Evolutionary conservation across 768 basidiomycete genomes (phyloP), one percentile per base, ranked within the genome.

Genomic region (Calocera viscosa): DNA sequence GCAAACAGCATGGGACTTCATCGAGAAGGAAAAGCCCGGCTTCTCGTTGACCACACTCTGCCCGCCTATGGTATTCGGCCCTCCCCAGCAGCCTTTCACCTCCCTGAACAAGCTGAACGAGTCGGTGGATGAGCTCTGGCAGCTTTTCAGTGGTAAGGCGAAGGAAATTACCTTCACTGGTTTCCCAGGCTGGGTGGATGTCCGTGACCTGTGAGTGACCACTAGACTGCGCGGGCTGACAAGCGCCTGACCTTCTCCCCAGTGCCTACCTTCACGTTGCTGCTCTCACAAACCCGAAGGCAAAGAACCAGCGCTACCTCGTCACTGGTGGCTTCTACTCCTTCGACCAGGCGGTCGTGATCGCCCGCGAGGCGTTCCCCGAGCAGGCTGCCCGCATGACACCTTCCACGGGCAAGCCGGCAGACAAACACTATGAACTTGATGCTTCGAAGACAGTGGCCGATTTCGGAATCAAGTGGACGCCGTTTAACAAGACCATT

Each of bases 1-100:
- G 68, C 47, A 24, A 7, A 65, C 69, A 7, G 71, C 70, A 14
- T 71, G 70, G 71, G 68, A 72, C 49, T 71, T 69, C 35, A 22
- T 66, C 12, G 53, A 68, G 49, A 35, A 67, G 35, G 49, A 66
- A 12, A 47, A 47, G 43, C 43, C 43, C 24, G 43, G 43, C 5
- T 47, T 47, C 43, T 5, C 19, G 8, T 19, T 47, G 43, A 47
- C 43, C 19, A 47, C 43, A 7, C 19, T 47, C 43, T 47, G 68
- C 43, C 71, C 64, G 32, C 64, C 32, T 26, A 26, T 64, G 22
- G 35, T 68, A 26, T 68, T n/a, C 53, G 68, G 68, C 2, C 68
- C 68, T 7, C 68, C 68, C 19, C 34, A 53, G 34, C 68, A 68
- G 39, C 49, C 65, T 38, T 30, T 66, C 22, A 38, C 8, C n/a